phyloP scores from a whole-genome alignment of 2,329 filamentous ascomycete species.

The Davidsoniella australis region DNA sequence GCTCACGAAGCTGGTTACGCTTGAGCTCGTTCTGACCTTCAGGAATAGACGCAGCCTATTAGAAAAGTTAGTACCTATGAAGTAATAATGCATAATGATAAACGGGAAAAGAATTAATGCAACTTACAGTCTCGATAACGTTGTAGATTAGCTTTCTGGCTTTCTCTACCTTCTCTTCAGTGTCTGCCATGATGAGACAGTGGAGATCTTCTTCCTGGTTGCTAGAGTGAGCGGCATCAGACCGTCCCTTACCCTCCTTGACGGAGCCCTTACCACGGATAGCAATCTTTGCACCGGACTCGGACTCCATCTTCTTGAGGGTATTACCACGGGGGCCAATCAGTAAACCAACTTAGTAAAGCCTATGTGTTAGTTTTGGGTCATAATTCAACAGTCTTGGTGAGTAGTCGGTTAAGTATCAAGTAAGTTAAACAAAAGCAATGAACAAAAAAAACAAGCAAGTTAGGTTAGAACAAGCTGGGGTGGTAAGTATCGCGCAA shows the following conservation, averaged over 20 bases:
- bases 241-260: slow-evolving; percentile 98
- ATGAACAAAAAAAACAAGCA: slow-evolving; percentile 15
- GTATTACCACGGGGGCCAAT: slow-evolving; percentile 99
- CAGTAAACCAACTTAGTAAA: slow-evolving; percentile 95
- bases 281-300: slow-evolving; percentile 95
- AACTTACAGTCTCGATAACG: slow-evolving; percentile 87
- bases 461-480: slow-evolving; percentile 22
- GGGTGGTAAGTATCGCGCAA: slow-evolving; percentile 14
- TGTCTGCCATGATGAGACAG: slow-evolving; percentile 98
- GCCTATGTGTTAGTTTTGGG: slow-evolving; percentile 77
- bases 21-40: slow-evolving; percentile 98
- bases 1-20: slow-evolving; percentile 92
- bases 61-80: slow-evolving; percentile 14
- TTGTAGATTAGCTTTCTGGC: slow-evolving; percentile 97
- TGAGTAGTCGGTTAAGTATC: not conserved
- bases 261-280: slow-evolving; percentile 99
- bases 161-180: slow-evolving; percentile 98
- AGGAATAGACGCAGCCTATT: slow-evolving; percentile 86
- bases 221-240: slow-evolving; percentile 96
- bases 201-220: slow-evolving; percentile 99
- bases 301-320: slow-evolving; percentile 97
- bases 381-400: slow-evolving; percentile 12
- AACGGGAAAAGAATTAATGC: not conserved
- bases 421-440: not conserved
- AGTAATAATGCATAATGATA: not conserved